Base-by-base conservation (phyloP, 2,329 filamentous ascomycete species). In the Gyromitra esculenta region DNA sequence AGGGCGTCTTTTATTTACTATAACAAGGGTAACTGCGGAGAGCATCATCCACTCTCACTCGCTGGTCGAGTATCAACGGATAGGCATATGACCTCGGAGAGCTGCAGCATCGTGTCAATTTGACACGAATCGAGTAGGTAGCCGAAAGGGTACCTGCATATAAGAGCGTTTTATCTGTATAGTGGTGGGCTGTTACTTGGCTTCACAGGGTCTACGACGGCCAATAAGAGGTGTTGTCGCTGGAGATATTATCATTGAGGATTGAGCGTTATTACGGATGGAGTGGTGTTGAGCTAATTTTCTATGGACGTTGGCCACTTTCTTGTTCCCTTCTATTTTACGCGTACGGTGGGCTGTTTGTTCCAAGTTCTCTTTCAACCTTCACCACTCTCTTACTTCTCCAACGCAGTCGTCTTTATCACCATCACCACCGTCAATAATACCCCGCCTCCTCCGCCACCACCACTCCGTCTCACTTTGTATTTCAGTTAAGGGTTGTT, bases 41-140 rank as follows among this genome's bases (percentile, higher is more conserved):
- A 3, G 21, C 50, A 59, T 72, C 59, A 72, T 50, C 13, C 1
- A 15, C 15, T 57, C 39, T 72, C 69, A 72, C 69, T 72, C 69
- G 59, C 31, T 11, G 39, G 25, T 54, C 35, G 15, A 59, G 21
- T 31, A 54, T 11, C 3, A 41, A 39, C 18, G 39, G 66, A 37
- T 45, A 48, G 54, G 50, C 31, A 31, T 43, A 70, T 48, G 39
- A 18, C 5, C 25, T 56, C 39, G 60, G 62, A 18, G 15, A 56
- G 69, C 69, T 21, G 60, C 69, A 50, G 18, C 11, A 15, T 9
- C 21, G 64, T 43, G 21, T n/a, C 37, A 62, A 1, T 5, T 9
- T 21, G 15, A 59, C 57, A 54, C 57, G 56, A 11, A 37, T 7
- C 18, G 6, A 18, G 56, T 13, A 15, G 13, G 41, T 5, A 71